Evolutionary conservation across 192 early-diverging fungal species (phyloP).

Genomic region (Rhizophagus prolifer): DNA sequence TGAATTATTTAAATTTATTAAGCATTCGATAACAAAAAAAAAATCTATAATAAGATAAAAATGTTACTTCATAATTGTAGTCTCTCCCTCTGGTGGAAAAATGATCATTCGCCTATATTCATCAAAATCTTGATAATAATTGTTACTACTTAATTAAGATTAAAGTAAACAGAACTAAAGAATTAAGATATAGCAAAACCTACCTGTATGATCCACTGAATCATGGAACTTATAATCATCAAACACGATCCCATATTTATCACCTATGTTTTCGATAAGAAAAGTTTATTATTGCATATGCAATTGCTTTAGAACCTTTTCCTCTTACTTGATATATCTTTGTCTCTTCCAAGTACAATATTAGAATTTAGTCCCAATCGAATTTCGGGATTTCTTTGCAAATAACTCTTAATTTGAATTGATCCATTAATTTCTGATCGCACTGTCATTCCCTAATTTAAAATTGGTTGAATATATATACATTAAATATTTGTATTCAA

Average conservation of each 20-base stretch:
- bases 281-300: neutral
- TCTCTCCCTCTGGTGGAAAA: constrained; percentile 25
- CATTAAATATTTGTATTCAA: no score
- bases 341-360: neutral
- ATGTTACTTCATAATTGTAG: constrained; percentile 20
- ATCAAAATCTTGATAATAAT: constrained; percentile 11
- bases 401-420: constrained; percentile 23
- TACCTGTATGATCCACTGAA: constrained; percentile 19
- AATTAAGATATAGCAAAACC: neutral
- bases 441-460: constrained; percentile 29
- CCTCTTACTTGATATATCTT: neutral
- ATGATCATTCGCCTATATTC: constrained; percentile 5
- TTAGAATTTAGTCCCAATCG: neutral
- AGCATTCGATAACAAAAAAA: neutral
- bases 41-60: neutral
- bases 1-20: neutral
- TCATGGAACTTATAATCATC: constrained; percentile 27
- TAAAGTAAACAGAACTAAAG: neutral
- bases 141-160: neutral
- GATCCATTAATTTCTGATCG: constrained; percentile 20
- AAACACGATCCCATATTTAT: constrained; percentile 9
- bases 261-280: neutral
- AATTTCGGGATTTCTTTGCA: constrained; percentile 19
- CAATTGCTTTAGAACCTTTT: neutral
- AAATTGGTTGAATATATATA: neutral